Percentiles rank a stretch among this genome's conserved stretches.
Conservation (phyloP, 2,329 filamentous ascomycete species). For the Hypomyces perniciosus region DNA sequence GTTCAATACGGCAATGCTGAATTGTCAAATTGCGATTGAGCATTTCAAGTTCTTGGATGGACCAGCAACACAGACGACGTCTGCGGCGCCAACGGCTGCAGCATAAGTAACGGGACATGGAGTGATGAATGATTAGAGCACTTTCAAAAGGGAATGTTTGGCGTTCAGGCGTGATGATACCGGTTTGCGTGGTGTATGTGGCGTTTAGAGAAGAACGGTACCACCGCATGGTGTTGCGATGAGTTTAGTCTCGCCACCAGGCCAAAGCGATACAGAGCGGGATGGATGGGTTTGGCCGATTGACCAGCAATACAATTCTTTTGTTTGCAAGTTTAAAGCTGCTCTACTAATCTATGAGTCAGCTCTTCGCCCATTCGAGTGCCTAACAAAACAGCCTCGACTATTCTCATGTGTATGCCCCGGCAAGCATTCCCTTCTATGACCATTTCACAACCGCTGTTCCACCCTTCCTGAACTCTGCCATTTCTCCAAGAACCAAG, state of each 20-base stretch:
- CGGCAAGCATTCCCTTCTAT: conserved; percentile 15
- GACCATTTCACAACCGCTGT: conserved; percentile 59
- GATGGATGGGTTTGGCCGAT: background rate
- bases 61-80: conserved; percentile 20
- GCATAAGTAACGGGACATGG: background rate
- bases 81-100: conserved; percentile 1
- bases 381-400: no score
- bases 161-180: background rate
- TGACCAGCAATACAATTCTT: background rate
- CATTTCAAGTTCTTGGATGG: conserved; percentile 68
- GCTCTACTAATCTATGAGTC: conserved; percentile 11
- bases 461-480: conserved; percentile 61
- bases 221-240: no score
- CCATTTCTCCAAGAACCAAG: conserved; percentile 51
- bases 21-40: conserved; percentile 79
- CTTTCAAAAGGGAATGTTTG: background rate
- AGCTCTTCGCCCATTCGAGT: background rate
- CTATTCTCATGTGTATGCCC: no score
- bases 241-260: no score
- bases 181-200: no score
- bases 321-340: no score
- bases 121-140: background rate
- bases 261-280: no score
- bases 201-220: no score
- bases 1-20: conserved; percentile 85